A percentile compares a stretch with the other conserved stretches of the same genome.
phyloP scores from a whole-genome alignment of 441 rosid genomes.

The Euphorbia celastroides region DNA sequence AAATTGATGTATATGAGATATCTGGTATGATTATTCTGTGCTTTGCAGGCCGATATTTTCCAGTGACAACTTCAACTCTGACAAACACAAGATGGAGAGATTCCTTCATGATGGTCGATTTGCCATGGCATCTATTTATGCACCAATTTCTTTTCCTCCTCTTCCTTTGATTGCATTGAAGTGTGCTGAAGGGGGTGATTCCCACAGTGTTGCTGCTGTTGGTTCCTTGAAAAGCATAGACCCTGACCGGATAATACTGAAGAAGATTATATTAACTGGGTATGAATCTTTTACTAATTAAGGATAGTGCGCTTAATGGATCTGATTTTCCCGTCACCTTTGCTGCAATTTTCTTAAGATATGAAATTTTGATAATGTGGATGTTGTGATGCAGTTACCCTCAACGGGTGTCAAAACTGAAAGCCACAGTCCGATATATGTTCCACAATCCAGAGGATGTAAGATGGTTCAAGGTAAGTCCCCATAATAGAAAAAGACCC shows the following conservation, averaged over 20 bases:
- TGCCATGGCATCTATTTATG: conserved; percentile 75
- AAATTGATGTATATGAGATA: background rate
- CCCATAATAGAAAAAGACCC: background rate
- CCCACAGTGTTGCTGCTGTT: conserved; percentile 71
- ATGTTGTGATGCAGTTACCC: conserved; percentile 62
- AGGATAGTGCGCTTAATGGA: background rate
- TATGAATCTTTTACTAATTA: conserved; percentile 20
- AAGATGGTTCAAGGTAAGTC: conserved; percentile 87
- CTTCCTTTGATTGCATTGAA: conserved; percentile 82
- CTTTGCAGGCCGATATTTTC: conserved; percentile 80
- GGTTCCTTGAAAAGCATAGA: conserved; percentile 83
- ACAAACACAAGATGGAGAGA: conserved; percentile 95
- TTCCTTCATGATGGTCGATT: conserved; percentile 82
- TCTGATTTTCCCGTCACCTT: background rate
- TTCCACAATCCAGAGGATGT: conserved; percentile 93
- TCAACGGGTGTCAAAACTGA: conserved; percentile 82
- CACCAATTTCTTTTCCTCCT: conserved; percentile 82
- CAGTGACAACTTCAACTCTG: conserved; percentile 64
- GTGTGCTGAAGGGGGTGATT: conserved; percentile 35
- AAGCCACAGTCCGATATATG: conserved; percentile 82
- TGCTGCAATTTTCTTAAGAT: too few species aligned
- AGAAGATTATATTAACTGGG: conserved; percentile 94
- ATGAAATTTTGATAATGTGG: conserved; percentile 1
- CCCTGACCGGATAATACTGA: conserved; percentile 75
- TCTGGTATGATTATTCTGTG: conserved; percentile 7